These are phyloP conservation scores for Blastomyces gilchristii DNA, from an alignment of 2,329 filamentous ascomycete species.

Conservation along the genomic window DNA sequence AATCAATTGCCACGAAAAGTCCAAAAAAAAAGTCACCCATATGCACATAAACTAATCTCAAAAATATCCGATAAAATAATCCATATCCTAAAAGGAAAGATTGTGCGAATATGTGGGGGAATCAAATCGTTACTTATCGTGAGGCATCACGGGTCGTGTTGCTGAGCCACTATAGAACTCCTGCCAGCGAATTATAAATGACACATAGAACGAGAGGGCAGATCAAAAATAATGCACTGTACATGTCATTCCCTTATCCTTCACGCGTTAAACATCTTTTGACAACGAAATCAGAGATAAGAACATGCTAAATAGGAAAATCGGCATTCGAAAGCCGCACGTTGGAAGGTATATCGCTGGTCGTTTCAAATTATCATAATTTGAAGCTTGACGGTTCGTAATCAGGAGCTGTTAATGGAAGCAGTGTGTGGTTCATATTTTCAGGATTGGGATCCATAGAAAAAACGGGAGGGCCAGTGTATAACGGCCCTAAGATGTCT, in stretches of 20 bases:
- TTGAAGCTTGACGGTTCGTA: neutral
- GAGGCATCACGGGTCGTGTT: neutral
- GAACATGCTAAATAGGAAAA: neutral
- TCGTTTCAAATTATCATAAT: neutral
- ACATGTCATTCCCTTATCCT: neutral
- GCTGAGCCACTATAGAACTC: neutral
- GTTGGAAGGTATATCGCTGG: neutral
- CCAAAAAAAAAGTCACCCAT: neutral
- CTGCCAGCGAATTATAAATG: neutral
- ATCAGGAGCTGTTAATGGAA: neutral
- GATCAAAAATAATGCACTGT: neutral
- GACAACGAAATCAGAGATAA: neutral
- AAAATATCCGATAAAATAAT: neutral
- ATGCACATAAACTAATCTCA: neutral
- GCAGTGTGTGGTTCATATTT: neutral
- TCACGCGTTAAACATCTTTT: neutral
- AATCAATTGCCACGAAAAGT: neutral
- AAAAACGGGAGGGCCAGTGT: conserved; percentile 12
- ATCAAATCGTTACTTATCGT: conserved; percentile 1
- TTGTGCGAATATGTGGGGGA: neutral
- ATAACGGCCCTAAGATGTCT: conserved; percentile 19
- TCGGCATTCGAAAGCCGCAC: neutral
- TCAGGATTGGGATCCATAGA: neutral
- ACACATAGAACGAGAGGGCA: neutral
- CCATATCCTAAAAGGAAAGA: neutral